Evolutionary conservation across 345 rosid species (phyloP), one percentile per base, ranked within the genome.

Genomic region (Salix purpurea): DNA sequence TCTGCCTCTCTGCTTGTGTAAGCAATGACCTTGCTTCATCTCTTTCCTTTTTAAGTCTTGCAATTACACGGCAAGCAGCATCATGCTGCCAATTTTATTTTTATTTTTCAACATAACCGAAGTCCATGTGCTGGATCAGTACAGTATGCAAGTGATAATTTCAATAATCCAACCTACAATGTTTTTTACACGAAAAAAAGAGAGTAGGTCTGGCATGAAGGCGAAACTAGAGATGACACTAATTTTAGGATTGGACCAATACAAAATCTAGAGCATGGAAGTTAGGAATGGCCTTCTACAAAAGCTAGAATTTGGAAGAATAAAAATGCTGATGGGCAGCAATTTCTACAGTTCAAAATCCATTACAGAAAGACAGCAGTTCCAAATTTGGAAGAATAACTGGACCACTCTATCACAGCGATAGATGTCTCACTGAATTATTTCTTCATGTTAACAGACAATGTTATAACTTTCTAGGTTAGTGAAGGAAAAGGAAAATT

Each of bases 61-160:
- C 99, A 88, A 96, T 96, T 77, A 96, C 99, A 23, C 98, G 98
- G 87, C 99, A 96, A 67, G 99, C 98, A 81, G 98, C 97, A 88
- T 96, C 99, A 84, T 90, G 99, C 99, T 96, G 88, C 78, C 71
- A 84, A 56, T 21, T 44, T 30, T n/a, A n/a, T 30, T 28, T 32
- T 32, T 32, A 3, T 3, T 32, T 32, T 32, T 3, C 0, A 32
- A 32, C 34, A 32, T 32, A 32, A 32, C 34, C 34, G 0, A 32
- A 74, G 68, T 77, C 34, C 60, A 79, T 28, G 62, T n/a, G 21
- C 77, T 60, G 65, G 48, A 58, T 54, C 69, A 44, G 10, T 18
- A 21, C 15, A 58, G 50, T 4, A 37, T 52, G 34, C 14, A 58
- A 36, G 54, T 32, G 42, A 56, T 16, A 72, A 48, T 30, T 9